A percentile compares a stretch with the other conserved stretches of the same genome.
phyloP scores from a whole-genome alignment of 2,329 filamentous ascomycete species.

The Penicillium sclerotiorum region DNA sequence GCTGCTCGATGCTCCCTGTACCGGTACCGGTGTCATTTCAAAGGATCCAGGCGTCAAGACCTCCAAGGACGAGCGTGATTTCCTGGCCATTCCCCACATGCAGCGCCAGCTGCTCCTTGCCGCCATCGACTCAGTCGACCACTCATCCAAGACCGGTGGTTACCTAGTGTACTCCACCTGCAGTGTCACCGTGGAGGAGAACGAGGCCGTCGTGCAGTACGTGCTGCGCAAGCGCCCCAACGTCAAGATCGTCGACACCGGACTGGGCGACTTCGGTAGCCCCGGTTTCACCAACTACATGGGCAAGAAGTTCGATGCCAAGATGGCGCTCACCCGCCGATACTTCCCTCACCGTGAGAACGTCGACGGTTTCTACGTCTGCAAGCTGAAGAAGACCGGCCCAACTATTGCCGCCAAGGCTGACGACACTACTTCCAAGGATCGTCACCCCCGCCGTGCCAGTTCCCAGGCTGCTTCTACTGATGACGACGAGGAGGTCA shows the following conservation, averaged over 20 bases:
- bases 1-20: slow-evolving; percentile 91
- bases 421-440: slow-evolving; percentile 29
- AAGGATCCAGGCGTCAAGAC: slow-evolving; percentile 98
- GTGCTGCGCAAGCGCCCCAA: slow-evolving; percentile 89
- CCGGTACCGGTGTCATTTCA: slow-evolving; percentile 93
- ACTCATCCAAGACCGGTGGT: slow-evolving; percentile 86
- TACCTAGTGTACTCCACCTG: slow-evolving; percentile 98
- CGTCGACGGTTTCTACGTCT: slow-evolving; percentile 97
- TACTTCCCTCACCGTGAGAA: slow-evolving; percentile 93
- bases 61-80: slow-evolving; percentile 95
- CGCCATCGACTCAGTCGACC: slow-evolving; percentile 93
- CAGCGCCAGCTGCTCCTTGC: slow-evolving; percentile 93
- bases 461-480: slow-evolving; percentile 26
- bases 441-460: slow-evolving; percentile 21
- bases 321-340: slow-evolving; percentile 77
- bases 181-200: slow-evolving; percentile 90
- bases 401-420: slow-evolving; percentile 61
- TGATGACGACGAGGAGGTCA: slow-evolving; percentile 52
- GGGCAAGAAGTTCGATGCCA: slow-evolving; percentile 88
- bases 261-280: slow-evolving; percentile 78
- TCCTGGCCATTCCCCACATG: slow-evolving; percentile 86
- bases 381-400: slow-evolving; percentile 92
- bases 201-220: slow-evolving; percentile 92
- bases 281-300: slow-evolving; percentile 90
- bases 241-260: slow-evolving; percentile 88